phyloP scores from a whole-genome alignment of 192 early-diverging fungal species.

The Jimgerdemannia lactiflua region DNA sequence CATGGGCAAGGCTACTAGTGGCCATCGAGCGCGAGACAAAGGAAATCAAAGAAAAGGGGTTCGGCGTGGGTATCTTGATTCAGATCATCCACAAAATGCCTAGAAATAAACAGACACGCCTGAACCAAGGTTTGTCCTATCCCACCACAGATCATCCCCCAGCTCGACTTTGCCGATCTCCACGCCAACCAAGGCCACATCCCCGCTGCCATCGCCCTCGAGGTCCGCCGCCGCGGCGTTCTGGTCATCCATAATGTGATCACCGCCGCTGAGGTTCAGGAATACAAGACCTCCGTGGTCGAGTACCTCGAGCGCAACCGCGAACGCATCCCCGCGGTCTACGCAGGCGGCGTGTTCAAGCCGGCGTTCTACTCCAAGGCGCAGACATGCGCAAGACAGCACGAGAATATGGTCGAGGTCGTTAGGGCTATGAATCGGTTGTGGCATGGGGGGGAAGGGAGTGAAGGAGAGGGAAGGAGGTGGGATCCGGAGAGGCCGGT shows the following conservation, averaged over 20 bases:
- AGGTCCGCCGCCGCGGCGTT: conserved; percentile 13
- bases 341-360: conserved; percentile 10
- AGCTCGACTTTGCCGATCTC: conserved; percentile 5
- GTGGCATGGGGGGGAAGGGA: conserved; percentile 15
- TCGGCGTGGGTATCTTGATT: too few species aligned
- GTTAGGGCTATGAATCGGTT: conserved; percentile 17
- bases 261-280: conserved; percentile 5
- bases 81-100: too few species aligned
- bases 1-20: too few species aligned
- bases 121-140: too few species aligned
- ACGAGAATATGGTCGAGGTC: conserved; percentile 14
- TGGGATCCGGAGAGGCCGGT: too few species aligned
- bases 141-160: too few species aligned
- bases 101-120: too few species aligned
- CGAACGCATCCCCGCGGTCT: not conserved
- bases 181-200: conserved; percentile 9
- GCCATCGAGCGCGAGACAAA: too few species aligned
- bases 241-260: conserved; percentile 19
- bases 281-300: conserved; percentile 19
- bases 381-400: conserved; percentile 11
- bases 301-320: conserved; percentile 13
- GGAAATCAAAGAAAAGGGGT: too few species aligned
- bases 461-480: too few species aligned
- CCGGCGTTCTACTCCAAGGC: conserved; percentile 22
- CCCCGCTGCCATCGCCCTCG: conserved; percentile 4